phyloP scores from a whole-genome alignment of 2,329 filamentous ascomycete genomes.

The Cercospora nicotianae region DNA sequence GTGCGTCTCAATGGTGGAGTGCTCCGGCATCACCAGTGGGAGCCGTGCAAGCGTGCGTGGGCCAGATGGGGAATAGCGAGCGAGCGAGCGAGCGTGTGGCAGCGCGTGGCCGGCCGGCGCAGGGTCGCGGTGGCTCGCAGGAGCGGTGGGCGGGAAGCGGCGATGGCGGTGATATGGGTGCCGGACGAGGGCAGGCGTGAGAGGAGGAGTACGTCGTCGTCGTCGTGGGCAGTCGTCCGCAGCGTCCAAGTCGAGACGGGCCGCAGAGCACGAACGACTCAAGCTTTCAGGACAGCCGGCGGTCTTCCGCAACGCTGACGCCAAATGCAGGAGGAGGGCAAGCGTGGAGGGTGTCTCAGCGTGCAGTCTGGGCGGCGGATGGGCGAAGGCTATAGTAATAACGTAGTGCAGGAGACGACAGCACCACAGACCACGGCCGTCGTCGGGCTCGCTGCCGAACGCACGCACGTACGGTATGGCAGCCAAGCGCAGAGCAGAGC shows the following conservation, averaged over 20 bases:
- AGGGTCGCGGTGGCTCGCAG: neutral
- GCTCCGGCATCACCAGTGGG: conserved; percentile 13
- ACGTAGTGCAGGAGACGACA: neutral
- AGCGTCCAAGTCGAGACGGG: neutral
- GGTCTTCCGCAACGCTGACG: neutral
- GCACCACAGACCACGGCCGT: neutral
- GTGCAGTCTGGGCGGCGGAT: neutral
- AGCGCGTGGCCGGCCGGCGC: conserved; percentile 6
- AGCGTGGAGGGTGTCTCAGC: neutral
- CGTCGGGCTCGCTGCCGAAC: neutral
- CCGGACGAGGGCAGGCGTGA: neutral
- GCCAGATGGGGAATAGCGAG: conserved; percentile 18
- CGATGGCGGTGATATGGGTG: neutral
- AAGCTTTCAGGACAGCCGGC: neutral
- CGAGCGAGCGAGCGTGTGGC: neutral
- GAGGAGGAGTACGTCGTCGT: neutral
- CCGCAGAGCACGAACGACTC: neutral
- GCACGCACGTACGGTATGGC: neutral
- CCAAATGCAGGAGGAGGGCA: neutral
- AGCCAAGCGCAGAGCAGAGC: neutral
- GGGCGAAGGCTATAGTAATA: neutral
- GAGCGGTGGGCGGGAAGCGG: neutral
- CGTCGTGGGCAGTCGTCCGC: neutral
- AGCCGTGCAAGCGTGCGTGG: neutral
- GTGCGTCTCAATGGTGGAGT: conserved; percentile 10